Conservation (phyloP, 192 early-diverging fungal genomes). For the Kappamyces sp. region DNA sequence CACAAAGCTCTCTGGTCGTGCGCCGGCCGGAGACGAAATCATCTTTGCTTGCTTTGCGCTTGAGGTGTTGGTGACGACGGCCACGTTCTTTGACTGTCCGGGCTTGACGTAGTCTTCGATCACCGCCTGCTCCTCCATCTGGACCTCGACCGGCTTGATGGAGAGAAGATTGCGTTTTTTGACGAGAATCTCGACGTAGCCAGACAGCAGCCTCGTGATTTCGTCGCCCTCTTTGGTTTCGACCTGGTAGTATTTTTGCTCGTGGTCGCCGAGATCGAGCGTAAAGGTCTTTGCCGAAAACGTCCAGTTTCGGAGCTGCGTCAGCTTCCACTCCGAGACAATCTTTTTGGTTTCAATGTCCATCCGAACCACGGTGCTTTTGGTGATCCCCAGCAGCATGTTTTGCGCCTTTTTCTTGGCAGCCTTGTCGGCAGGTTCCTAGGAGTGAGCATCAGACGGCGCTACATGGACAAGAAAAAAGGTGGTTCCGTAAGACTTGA, state of each 20-base stretch:
- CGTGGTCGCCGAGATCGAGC: constrained; percentile 59
- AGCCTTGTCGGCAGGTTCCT: constrained; percentile 4
- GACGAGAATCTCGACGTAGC: constrained; percentile 61
- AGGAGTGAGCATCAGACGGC: background rate
- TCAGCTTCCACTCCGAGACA: constrained; percentile 45
- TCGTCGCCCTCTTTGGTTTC: constrained; percentile 53
- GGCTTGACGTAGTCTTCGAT: constrained; percentile 53
- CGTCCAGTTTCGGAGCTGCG: constrained; percentile 53
- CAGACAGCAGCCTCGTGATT: constrained; percentile 52
- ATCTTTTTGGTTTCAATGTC: constrained; percentile 53
- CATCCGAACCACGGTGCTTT: constrained; percentile 43
- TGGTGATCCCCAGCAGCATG: constrained; percentile 51
- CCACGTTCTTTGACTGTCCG: constrained; percentile 34
- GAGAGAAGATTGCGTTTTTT: constrained; percentile 41
- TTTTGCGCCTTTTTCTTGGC: constrained; percentile 42
- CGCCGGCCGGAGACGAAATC: constrained; percentile 20
- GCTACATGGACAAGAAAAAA: constrained; percentile 55
- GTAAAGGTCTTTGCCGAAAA: constrained; percentile 50
- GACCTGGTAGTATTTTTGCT: constrained; percentile 49
- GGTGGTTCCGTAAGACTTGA: constrained; percentile 57
- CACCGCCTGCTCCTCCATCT: constrained; percentile 45
- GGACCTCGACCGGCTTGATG: constrained; percentile 26
- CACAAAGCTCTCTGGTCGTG: background rate
- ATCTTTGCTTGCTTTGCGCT: constrained; percentile 26
- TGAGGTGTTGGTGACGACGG: constrained; percentile 15